These are phyloP conservation scores for Sugiyamaella grinbergsii DNA, from an alignment of 1,139 yeast species.

Conservation along the genomic window DNA sequence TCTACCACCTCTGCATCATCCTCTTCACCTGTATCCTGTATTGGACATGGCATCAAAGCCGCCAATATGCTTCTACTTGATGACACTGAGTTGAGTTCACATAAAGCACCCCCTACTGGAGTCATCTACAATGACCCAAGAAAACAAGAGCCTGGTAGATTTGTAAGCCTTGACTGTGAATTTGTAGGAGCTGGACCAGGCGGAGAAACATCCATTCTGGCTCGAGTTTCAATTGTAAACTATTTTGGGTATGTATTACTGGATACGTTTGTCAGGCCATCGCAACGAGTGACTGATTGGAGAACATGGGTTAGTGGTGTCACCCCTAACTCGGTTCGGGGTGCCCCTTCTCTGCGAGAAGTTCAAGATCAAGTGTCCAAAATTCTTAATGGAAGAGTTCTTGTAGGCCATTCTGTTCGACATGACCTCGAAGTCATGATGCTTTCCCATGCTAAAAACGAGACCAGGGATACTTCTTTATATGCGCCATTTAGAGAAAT, in stretches of 20 bases:
- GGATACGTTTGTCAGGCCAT: slow-evolving; percentile 76
- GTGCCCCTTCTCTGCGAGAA: slow-evolving; percentile 64
- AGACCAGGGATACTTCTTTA: slow-evolving; percentile 74
- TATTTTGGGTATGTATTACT: slow-evolving; percentile 70
- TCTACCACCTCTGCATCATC: background rate
- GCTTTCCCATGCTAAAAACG: slow-evolving; percentile 64
- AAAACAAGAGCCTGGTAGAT: slow-evolving; percentile 54
- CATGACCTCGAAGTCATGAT: slow-evolving; percentile 73
- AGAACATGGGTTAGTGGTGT: slow-evolving; percentile 95
- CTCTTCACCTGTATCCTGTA: background rate
- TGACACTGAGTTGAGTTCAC: background rate
- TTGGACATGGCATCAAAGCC: slow-evolving; percentile 2
- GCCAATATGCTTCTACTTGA: slow-evolving; percentile 8
- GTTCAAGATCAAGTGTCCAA: slow-evolving; percentile 63
- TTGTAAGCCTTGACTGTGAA: slow-evolving; percentile 86
- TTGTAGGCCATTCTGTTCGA: slow-evolving; percentile 84
- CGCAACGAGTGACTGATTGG: slow-evolving; percentile 81
- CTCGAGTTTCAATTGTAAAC: slow-evolving; percentile 85
- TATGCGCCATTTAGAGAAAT: slow-evolving; percentile 60
- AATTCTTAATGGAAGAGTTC: slow-evolving; percentile 47
- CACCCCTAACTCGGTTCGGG: slow-evolving; percentile 63
- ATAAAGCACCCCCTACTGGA: background rate
- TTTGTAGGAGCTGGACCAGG: slow-evolving; percentile 87
- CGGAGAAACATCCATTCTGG: slow-evolving; percentile 70
- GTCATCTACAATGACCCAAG: slow-evolving; percentile 2